Evolutionary conservation across 768 basidiomycete species (phyloP).

Genomic region (Ramaria rubella): DNA sequence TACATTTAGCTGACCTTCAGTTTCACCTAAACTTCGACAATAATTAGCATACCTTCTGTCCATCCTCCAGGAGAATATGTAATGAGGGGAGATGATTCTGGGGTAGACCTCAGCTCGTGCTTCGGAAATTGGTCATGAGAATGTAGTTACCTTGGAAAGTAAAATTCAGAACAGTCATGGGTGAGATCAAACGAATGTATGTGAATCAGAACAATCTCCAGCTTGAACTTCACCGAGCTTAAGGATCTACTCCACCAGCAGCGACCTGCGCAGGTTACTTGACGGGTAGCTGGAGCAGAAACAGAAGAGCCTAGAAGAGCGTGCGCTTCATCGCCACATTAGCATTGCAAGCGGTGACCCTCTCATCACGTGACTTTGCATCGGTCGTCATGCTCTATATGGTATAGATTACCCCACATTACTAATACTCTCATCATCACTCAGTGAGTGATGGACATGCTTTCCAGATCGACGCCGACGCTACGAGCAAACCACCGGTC

Average conservation of each 20-base stretch:
- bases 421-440: too few species aligned
- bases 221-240: neutral
- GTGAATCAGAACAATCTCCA: neutral
- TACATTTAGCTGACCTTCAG: neutral
- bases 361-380: too few species aligned
- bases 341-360: too few species aligned
- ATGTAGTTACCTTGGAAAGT: conserved; percentile 5
- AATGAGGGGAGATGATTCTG: conserved; percentile 5
- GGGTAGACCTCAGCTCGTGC: neutral
- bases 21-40: neutral
- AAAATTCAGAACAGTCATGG: neutral
- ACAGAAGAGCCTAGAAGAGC: too few species aligned
- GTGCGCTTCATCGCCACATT: too few species aligned
- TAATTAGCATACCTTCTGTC: conserved; percentile 4
- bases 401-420: too few species aligned
- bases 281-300: too few species aligned
- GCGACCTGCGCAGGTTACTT: too few species aligned
- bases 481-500: too few species aligned
- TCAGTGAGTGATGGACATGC: too few species aligned
- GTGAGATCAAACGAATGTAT: neutral
- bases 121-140: neutral
- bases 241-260: neutral
- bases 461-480: too few species aligned
- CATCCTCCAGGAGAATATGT: conserved; percentile 1
- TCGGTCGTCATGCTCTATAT: too few species aligned